Conservation (phyloP, 495 filamentous ascomycete genomes). For the Corynascus novoguineensis region DNA sequence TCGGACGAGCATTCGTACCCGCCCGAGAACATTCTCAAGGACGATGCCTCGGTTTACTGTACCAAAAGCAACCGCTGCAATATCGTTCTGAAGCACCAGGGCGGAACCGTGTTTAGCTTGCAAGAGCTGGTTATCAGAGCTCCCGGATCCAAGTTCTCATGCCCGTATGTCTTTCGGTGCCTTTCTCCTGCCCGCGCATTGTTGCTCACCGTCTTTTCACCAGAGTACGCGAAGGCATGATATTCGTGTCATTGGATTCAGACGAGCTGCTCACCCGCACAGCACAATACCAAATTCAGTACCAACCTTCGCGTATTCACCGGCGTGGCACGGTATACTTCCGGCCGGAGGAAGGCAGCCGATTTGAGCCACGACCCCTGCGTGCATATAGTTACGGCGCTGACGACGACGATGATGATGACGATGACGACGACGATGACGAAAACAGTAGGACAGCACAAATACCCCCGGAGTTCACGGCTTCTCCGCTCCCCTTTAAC, state of each 20-base stretch:
- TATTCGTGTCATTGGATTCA: slow-evolving; percentile 81
- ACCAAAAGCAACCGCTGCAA: slow-evolving; percentile 80
- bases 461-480: slow-evolving; percentile 48
- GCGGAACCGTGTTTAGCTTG: slow-evolving; percentile 69
- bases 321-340: slow-evolving; percentile 35
- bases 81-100: slow-evolving; percentile 73
- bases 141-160: slow-evolving; percentile 71
- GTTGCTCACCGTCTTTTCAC: slow-evolving; percentile 12
- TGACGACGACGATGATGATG: slow-evolving; percentile 34
- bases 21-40: slow-evolving; percentile 74
- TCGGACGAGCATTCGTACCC: slow-evolving; percentile 55
- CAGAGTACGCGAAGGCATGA: slow-evolving; percentile 88
- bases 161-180: slow-evolving; percentile 59
- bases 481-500: slow-evolving; percentile 36
- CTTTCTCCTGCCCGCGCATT: slow-evolving; percentile 11
- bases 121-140: slow-evolving; percentile 85
- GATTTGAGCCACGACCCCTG: background rate
- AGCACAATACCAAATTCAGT: slow-evolving; percentile 70
- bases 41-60: slow-evolving; percentile 82
- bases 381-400: slow-evolving; percentile 9
- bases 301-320: slow-evolving; percentile 34
- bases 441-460: slow-evolving; percentile 44
- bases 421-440: slow-evolving; percentile 49
- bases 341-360: slow-evolving; percentile 42
- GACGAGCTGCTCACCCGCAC: slow-evolving; percentile 71